Evolutionary conservation across 345 rosid genomes (phyloP).

Genomic region (Raphanus raphanistrum): DNA sequence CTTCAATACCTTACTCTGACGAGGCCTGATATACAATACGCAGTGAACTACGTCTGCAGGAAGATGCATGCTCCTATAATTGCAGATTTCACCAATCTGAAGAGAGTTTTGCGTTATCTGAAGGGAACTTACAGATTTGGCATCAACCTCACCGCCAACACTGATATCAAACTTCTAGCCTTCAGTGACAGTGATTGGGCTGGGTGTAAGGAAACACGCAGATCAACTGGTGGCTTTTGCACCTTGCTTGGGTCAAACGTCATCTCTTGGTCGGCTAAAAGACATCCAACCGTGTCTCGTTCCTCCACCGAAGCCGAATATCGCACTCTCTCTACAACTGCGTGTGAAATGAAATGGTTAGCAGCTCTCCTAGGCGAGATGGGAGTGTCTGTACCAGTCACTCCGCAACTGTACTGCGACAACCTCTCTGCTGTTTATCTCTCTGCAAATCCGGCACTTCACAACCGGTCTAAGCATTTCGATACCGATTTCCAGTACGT

Average conservation of each 20-base stretch:
- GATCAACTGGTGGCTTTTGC: neutral
- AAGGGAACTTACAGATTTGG: neutral
- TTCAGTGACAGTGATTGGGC: neutral
- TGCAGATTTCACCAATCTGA: neutral
- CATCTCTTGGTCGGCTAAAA: neutral
- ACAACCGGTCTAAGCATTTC: neutral
- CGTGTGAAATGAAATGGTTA: neutral
- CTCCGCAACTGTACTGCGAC: neutral
- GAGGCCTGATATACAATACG: neutral
- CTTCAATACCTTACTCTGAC: neutral
- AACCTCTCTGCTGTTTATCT: neutral
- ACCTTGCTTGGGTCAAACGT: neutral
- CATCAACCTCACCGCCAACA: neutral
- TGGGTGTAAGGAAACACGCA: neutral
- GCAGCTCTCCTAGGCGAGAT: neutral
- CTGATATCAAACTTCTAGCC: neutral
- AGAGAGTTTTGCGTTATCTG: neutral
- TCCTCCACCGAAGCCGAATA: neutral
- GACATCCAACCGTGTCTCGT: neutral
- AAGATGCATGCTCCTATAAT: neutral
- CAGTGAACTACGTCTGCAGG: neutral
- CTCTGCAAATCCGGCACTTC: neutral
- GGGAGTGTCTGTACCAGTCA: neutral
- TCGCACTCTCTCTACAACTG: neutral
- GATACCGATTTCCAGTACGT: neutral